Base-by-base conservation (phyloP, 306 rosid species). In the Cercis canadensis region DNA sequence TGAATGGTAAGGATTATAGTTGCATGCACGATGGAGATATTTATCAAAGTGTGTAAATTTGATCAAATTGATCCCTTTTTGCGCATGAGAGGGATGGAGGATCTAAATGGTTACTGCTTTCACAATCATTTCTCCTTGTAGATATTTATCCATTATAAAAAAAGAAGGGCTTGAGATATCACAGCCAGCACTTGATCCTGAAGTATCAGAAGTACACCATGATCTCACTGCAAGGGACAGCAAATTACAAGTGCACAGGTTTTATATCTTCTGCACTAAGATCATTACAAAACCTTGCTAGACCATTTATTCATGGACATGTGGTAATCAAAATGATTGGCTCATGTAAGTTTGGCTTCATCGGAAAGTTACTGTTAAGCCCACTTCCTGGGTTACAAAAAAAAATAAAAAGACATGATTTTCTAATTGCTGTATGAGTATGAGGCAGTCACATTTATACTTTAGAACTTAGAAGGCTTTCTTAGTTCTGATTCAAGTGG, bases 101-200 rank as follows among this genome's bases (percentile, higher is more conserved):
- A n/a, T n/a, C n/a, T n/a, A n/a, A n/a, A n/a, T n/a, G n/a, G n/a
- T n/a, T n/a, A n/a, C n/a, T n/a, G n/a, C n/a, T n/a, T n/a, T n/a
- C n/a, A n/a, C 44, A 13, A 16, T 18, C 0, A 36, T 54, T 8
- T 53, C 24, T 56, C 18, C 46, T 15, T 69, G 47, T 57, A 70
- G 75, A 31, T 70, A 70, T 46, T 62, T 75, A 14, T 34, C 43
- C 34, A 66, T 56, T 47, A 50, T 66, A 2, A 57, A 75, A 57
- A 67, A 74, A 8, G 78, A 75, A 66, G 79, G 73, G 54, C 68
- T 75, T 57, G 79, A 75, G 74, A 75, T 75, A 75, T 75, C 79
- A 21, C 79, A 75, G 16, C 79, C 79, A 75, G 67, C 74, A 21
- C 73, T 75, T 47, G 74, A 75, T 57, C 74, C 79, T 21, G 39